Evolutionary conservation across 2,329 filamentous ascomycete genomes (phyloP).

Genomic region (Leptodontidium sp.): DNA sequence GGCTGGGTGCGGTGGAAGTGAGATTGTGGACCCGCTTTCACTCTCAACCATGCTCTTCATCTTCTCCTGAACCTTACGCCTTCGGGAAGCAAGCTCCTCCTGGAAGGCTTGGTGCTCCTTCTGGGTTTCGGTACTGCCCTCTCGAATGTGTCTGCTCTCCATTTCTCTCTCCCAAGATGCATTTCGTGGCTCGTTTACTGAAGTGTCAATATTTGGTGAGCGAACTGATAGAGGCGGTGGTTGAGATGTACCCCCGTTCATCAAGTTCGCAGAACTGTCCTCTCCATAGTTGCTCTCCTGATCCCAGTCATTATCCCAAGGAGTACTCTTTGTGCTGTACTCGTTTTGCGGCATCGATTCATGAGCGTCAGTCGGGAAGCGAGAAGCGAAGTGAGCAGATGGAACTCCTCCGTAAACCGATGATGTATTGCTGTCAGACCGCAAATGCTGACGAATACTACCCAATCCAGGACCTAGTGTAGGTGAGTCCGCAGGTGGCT

Average conservation of each 20-base stretch:
- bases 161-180: slow-evolving; percentile 44
- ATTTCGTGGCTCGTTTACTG: slow-evolving; percentile 28
- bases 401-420: slow-evolving; percentile 71
- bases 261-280: slow-evolving; percentile 26
- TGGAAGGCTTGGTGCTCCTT: slow-evolving; percentile 75
- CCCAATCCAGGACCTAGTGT: slow-evolving; percentile 76
- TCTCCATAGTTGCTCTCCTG: slow-evolving; percentile 32
- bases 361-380: slow-evolving; percentile 49
- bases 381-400: slow-evolving; percentile 52
- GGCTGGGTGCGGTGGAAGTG: slow-evolving; percentile 40
- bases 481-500: slow-evolving; percentile 69
- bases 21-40: slow-evolving; percentile 56
- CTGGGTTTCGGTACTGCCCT: slow-evolving; percentile 58
- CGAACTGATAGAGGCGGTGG: slow-evolving; percentile 29
- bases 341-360: slow-evolving; percentile 43
- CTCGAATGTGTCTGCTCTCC: slow-evolving; percentile 52
- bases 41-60: slow-evolving; percentile 73
- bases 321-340: slow-evolving; percentile 51
- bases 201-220: slow-evolving; percentile 30
- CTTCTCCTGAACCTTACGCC: slow-evolving; percentile 76
- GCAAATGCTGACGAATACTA: slow-evolving; percentile 84
- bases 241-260: slow-evolving; percentile 29
- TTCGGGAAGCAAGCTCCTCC: slow-evolving; percentile 74
- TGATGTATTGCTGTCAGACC: slow-evolving; percentile 81
- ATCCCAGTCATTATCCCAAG: slow-evolving; percentile 53